A percentile compares a stretch with the other conserved stretches of the same genome.
Evolutionary conservation across 2,329 filamentous ascomycete genomes (phyloP).

Genomic region (Fusarium secorum): DNA sequence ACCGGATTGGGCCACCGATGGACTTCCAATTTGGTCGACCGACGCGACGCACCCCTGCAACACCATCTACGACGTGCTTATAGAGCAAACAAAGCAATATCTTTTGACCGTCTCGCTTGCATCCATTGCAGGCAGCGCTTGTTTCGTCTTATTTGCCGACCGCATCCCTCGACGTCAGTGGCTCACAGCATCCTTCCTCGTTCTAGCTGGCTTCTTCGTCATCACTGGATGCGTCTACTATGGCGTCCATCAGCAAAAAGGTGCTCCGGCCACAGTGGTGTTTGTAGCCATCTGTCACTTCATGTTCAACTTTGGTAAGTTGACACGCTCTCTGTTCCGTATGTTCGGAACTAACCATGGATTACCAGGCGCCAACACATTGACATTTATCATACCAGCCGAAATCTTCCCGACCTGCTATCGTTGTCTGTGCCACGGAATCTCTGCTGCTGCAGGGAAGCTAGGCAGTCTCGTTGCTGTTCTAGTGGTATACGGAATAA

Average conservation of each 20-base stretch:
- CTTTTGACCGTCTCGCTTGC: slow-evolving; percentile 60
- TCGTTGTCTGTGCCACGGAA: slow-evolving; percentile 68
- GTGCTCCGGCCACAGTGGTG: slow-evolving; percentile 57
- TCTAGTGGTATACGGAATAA: slow-evolving; percentile 60
- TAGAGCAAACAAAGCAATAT: slow-evolving; percentile 62
- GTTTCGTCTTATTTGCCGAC: slow-evolving; percentile 58
- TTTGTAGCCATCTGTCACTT: slow-evolving; percentile 63
- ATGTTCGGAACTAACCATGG: background rate
- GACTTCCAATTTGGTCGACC: slow-evolving; percentile 59
- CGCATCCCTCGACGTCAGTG: slow-evolving; percentile 57
- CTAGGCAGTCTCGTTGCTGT: slow-evolving; percentile 63
- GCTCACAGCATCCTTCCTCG: slow-evolving; percentile 59
- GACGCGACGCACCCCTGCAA: slow-evolving; percentile 58
- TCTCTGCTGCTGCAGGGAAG: slow-evolving; percentile 68
- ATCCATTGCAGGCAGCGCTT: slow-evolving; percentile 59
- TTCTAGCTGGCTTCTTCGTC: slow-evolving; percentile 56
- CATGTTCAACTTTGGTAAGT: slow-evolving; percentile 62
- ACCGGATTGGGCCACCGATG: slow-evolving; percentile 50
- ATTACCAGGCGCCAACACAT: slow-evolving; percentile 62
- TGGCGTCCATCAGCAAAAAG: slow-evolving; percentile 52
- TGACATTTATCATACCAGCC: slow-evolving; percentile 70
- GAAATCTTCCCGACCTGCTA: slow-evolving; percentile 72
- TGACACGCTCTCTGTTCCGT: background rate
- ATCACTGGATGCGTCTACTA: slow-evolving; percentile 61
- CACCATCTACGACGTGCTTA: slow-evolving; percentile 60